Evolutionary conservation across 768 basidiomycete genomes (phyloP).

Genomic region (Boletus rubroflammeus): DNA sequence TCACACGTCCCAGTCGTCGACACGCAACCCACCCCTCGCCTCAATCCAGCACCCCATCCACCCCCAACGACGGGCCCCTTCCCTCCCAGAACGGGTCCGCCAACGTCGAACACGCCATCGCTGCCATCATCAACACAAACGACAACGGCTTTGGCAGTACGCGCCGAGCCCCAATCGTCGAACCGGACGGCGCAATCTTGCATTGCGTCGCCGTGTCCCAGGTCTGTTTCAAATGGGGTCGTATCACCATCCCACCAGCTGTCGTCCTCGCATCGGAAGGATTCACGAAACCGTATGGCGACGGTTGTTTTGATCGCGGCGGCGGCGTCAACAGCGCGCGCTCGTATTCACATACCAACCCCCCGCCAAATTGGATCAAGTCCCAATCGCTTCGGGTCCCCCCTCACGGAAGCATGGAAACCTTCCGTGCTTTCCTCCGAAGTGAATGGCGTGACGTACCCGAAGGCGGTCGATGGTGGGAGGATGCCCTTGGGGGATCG

Average conservation of each 20-base stretch:
- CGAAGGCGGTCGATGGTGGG: conserved; percentile 66
- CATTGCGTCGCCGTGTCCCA: conserved; percentile 65
- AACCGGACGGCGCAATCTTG: conserved; percentile 50
- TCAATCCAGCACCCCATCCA: conserved; percentile 26
- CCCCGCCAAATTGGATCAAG: conserved; percentile 28
- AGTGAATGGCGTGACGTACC: conserved; percentile 63
- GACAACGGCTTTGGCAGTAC: neutral
- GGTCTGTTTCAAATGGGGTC: conserved; percentile 64
- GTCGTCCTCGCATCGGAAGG: conserved; percentile 61
- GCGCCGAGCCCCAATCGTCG: conserved; percentile 12
- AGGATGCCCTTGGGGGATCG: conserved; percentile 49
- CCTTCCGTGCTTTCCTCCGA: conserved; percentile 41
- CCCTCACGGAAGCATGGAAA: conserved; percentile 18
- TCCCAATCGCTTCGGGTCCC: conserved; percentile 22
- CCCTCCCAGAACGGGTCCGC: conserved; percentile 4
- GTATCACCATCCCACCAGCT: conserved; percentile 71
- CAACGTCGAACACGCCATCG: conserved; percentile 13
- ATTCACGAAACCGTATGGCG: conserved; percentile 33
- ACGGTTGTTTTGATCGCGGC: neutral
- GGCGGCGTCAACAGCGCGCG: no score
- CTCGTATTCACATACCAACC: conserved; percentile 33
- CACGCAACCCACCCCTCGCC: conserved; percentile 10
- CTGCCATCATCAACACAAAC: conserved; percentile 6
- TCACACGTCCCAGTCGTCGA: conserved; percentile 45
- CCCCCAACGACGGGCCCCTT: conserved; percentile 6